Base-by-base conservation (phyloP, 192 early-diverging fungal genomes). In the Geosiphon pyriformis region DNA sequence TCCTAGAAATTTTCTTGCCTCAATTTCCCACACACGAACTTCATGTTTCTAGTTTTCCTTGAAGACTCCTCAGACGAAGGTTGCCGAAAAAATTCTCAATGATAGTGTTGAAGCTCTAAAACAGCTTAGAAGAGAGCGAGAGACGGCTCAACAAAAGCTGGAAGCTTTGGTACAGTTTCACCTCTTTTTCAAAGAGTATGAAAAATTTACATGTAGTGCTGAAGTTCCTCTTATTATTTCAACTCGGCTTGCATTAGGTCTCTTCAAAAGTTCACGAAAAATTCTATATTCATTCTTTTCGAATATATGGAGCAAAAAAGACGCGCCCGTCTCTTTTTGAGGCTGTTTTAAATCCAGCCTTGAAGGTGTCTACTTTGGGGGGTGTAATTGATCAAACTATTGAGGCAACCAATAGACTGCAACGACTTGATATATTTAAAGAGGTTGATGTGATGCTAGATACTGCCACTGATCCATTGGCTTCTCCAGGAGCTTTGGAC, bases 361-460 rank as follows among this genome's bases (percentile, higher is more conserved):
- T 83, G 37, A 33, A 72, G 31, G 75, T 81, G 48, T 54, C 68
- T 49, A 80, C 84, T 18, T 65, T 94, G n/a, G 87, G 81, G 4
- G 83, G 86, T 59, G 76, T 91, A 23, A 79, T 91, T 27, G 72
- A 80, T 32, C 70, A 72, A 27, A 74, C 82, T 30, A 80, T 84
- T 51, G 68, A 79, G n/a, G 78, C 80, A 11, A 84, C 80, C 23
- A 72, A 75, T 12, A 78, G 79, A 42, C 73, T 92, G 51, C 50
- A 71, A 15, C 78, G 85, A 4, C 74, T 94, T 18, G 90, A 85
- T 37, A 85, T 91, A 32, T 92, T 92, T 75, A 77, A 88, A 11
- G 64, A 82, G 42, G 78, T 92, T 42, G 73, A 81, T 27, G 74
- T 94, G 0, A 69, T 77, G 1, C 67, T 94, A n/a, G 90, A 94